phyloP scores from a whole-genome alignment of 352 stramenopile genomes.

The Discostella stelligera region DNA sequence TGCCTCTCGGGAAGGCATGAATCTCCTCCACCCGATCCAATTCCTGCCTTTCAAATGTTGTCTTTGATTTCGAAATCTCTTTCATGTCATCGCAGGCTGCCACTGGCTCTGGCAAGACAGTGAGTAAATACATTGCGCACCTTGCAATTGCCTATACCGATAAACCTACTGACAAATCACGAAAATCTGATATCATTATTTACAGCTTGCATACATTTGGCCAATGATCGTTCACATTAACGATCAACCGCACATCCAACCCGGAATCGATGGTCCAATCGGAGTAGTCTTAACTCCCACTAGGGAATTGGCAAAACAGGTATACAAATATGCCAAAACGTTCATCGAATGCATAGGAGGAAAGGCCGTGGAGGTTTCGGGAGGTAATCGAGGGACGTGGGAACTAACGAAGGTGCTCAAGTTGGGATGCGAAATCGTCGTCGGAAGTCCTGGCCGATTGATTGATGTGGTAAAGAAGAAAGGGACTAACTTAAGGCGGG shows the following conservation, averaged over 20 bases:
- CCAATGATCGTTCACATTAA: conserved; percentile 63
- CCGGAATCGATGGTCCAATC: conserved; percentile 53
- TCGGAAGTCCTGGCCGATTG: conserved; percentile 95
- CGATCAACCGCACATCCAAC: conserved; percentile 43
- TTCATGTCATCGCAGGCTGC: not conserved
- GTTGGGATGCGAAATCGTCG: conserved; percentile 78
- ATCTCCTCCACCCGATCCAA: no score
- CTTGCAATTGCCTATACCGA: no score
- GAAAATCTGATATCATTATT: no score
- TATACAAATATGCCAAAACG: conserved; percentile 70
- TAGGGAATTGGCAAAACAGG: conserved; percentile 94
- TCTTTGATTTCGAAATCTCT: no score
- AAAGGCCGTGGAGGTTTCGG: conserved; percentile 56
- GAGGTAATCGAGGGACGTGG: conserved; percentile 83
- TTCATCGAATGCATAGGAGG: conserved; percentile 39
- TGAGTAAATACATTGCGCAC: conserved; percentile 6
- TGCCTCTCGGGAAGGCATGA: no score
- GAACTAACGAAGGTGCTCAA: conserved; percentile 84
- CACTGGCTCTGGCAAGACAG: conserved; percentile 75
- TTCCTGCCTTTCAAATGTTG: no score
- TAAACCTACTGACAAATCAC: no score
- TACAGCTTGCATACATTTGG: conserved; percentile 51
- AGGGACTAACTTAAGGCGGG: conserved; percentile 62
- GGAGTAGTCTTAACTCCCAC: conserved; percentile 92
- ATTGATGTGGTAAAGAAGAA: conserved; percentile 93